phyloP scores from a whole-genome alignment of 768 basidiomycete genomes.

The Rhizopogon vinicolor region DNA sequence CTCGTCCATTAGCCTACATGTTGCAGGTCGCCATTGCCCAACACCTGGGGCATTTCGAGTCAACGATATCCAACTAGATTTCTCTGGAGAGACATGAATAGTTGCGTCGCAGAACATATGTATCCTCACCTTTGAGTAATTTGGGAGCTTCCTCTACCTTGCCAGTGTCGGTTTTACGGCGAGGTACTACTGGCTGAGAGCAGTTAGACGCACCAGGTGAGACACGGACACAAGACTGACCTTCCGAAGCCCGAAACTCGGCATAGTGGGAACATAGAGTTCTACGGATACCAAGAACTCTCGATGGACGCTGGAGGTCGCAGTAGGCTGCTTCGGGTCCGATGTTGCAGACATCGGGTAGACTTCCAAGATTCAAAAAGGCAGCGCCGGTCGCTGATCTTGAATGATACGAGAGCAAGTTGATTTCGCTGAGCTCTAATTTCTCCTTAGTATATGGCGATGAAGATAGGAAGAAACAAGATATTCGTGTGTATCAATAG shows the following conservation, averaged over 20 bases:
- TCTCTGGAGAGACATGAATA: slow-evolving; percentile 40
- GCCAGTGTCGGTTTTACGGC: slow-evolving; percentile 51
- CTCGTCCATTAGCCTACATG: slow-evolving; percentile 67
- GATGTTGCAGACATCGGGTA: slow-evolving; percentile 2
- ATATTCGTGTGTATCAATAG: neutral
- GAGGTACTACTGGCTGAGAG: slow-evolving; percentile 38
- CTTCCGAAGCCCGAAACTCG: slow-evolving; percentile 51
- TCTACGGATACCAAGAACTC: slow-evolving; percentile 64
- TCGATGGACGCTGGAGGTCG: slow-evolving; percentile 15
- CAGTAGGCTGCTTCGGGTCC: neutral
- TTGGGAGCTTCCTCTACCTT: slow-evolving; percentile 43
- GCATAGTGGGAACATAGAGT: slow-evolving; percentile 53
- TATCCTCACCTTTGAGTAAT: slow-evolving; percentile 55
- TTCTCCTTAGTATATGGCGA: neutral
- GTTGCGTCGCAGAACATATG: neutral
- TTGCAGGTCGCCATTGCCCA: slow-evolving; percentile 70
- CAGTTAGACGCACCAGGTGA: neutral
- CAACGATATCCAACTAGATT: slow-evolving; percentile 66
- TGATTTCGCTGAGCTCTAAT: neutral
- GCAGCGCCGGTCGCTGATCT: neutral
- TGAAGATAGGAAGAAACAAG: neutral
- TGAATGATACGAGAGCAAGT: neutral
- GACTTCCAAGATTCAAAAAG: neutral
- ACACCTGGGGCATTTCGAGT: slow-evolving; percentile 43
- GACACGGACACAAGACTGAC: slow-evolving; percentile 29